Evolutionary conservation across 306 rosid genomes (phyloP).

Genomic region (Malus sylvestris): DNA sequence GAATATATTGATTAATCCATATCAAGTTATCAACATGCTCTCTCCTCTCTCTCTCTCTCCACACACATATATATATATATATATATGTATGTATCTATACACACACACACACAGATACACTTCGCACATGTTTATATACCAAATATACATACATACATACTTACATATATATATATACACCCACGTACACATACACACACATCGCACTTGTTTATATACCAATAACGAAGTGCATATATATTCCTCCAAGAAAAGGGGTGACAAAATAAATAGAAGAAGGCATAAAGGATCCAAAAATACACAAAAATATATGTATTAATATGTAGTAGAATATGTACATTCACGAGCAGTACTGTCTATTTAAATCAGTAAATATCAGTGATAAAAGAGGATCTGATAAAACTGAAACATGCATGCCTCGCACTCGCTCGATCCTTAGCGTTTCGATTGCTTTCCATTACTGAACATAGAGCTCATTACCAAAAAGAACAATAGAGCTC

Average conservation of each 20-base stretch:
- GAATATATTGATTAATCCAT: background rate
- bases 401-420: background rate
- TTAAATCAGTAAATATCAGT: background rate
- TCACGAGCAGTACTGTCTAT: background rate
- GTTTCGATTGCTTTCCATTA: background rate
- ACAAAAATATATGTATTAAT: background rate
- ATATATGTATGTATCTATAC: too few species aligned
- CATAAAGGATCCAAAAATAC: background rate
- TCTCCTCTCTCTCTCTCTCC: too few species aligned
- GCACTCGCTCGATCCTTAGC: background rate
- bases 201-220: background rate
- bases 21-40: background rate
- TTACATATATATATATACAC: too few species aligned
- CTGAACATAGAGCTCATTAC: background rate
- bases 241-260: background rate
- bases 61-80: too few species aligned
- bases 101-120: too few species aligned
- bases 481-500: background rate
- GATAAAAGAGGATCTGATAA: background rate
- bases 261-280: background rate
- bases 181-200: too few species aligned
- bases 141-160: too few species aligned
- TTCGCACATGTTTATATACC: too few species aligned
- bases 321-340: background rate
- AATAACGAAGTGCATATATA: background rate